Percentiles rank a stretch among this genome's conserved stretches.
phyloP scores from a whole-genome alignment of 345 rosid species.

The Linum usitatissimum region DNA sequence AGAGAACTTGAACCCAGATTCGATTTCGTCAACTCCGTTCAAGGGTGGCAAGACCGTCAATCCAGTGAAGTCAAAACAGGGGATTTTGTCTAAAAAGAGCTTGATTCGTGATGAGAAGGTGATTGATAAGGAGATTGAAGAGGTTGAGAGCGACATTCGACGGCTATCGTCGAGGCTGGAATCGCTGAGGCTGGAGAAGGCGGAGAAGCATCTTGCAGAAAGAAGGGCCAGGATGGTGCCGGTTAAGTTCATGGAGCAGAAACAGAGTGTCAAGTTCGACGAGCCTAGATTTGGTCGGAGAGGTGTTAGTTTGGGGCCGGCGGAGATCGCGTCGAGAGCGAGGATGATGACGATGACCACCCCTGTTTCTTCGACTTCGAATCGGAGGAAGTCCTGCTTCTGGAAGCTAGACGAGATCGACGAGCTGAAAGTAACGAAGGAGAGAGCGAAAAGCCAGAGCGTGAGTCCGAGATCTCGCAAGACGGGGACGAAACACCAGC shows the following conservation, averaged over 20 bases:
- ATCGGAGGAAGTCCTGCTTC: conserved; percentile 78
- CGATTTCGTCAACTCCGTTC: conserved; percentile 10
- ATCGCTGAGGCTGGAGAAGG: conserved; percentile 61
- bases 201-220: conserved; percentile 34
- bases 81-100: conserved; percentile 13
- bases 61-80: conserved; percentile 19
- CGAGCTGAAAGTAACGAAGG: conserved; percentile 51
- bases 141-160: conserved; percentile 63
- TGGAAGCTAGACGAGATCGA: conserved; percentile 74
- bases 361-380: conserved; percentile 60
- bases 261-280: conserved; percentile 33
- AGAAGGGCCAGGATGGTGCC: conserved; percentile 50
- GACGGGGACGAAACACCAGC: conserved; percentile 31
- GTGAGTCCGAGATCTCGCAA: conserved; percentile 65
- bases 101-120: conserved; percentile 26
- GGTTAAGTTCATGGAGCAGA: conserved; percentile 78
- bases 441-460: conserved; percentile 63
- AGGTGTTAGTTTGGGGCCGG: conserved; percentile 83
- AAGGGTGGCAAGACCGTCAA: conserved; percentile 15
- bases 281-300: conserved; percentile 44
- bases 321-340: conserved; percentile 49
- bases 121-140: conserved; percentile 74
- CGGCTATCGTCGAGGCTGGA: conserved; percentile 59
- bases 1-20: background rate
- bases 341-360: conserved; percentile 18